Evolutionary conservation across 805 yeast genomes (phyloP), one percentile per base, ranked within the genome.

Genomic region (Lachancea quebecensis): DNA sequence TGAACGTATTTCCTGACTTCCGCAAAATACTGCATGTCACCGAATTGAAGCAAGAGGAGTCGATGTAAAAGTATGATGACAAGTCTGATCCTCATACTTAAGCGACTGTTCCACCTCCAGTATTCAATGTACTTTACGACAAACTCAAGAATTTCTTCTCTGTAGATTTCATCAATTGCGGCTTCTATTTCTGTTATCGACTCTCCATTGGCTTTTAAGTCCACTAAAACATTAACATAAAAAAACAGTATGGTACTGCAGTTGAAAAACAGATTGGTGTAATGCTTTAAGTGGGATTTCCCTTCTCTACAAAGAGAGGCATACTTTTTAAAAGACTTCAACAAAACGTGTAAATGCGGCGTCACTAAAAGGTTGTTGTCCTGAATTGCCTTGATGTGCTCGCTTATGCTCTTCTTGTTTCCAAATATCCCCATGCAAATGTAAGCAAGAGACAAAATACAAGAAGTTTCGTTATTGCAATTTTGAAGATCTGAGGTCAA

Each of bases 81-180:
- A 52, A 80, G 76, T 54, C 93, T 66, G 10, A 81, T 66, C 50
- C 81, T 71, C 67, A 74, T 64, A 17, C 67, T 55, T 10, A 60
- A 45, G 38, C 67, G 57, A 41, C 72, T 65, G 36, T 59, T 61
- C 82, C 85, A 79, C 52, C 85, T 74, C 86, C 91, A 82, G 37
- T 72, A 66, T 50, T 82, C 90, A 8, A 85, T 70, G 40, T 75
- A 71, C 34, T 66, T 61, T 1, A 78, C 64, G 6, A 85, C 50
- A 12, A 59, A 59, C 1, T 68, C 48, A 33, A 85, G 50, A 1
- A 85, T 14, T 27, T 74, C 41, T 3, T 47, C 18, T 15, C 50
- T 50, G n/a, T 55, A 48, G 30, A 64, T 48, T 2, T 34, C 35
- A 3, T 35, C 15, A 1, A 58, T 53, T 4, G 47, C 38, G 1